Evolutionary conservation across 345 rosid genomes (phyloP), one percentile per base, ranked within the genome.

Genomic region (Heritiera fomes): DNA sequence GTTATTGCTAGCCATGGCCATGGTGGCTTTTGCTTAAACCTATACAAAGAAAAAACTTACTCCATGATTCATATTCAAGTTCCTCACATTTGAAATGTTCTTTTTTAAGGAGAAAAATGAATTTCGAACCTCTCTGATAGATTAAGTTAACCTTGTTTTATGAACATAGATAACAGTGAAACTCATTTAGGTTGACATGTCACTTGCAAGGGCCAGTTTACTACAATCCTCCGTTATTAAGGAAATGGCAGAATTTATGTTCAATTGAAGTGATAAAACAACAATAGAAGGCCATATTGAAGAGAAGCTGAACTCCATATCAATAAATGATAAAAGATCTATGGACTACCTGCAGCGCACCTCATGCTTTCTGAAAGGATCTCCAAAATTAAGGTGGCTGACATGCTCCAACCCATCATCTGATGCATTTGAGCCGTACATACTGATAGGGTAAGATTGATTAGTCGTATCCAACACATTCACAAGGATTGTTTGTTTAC

Each of bases 361-460:
- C 86, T 93, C 98, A 82, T 95, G 98, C 83, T 84, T 93, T 83
- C 97, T 87, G 73, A 85, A 87, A n/a, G 99, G 99, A 88, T 95
- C 99, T 58, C 98, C 98, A 84, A 95, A 95, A 80, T 82, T 92
- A 75, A 95, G 93, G 80, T 75, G 30, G 81, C 97, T 95, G 80
- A 88, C 81, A 82, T 73, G 90, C 84, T 88, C 88, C 87, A 92
- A 85, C 49, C 76, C 85, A 80, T 89, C 90, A 80, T 83, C 88
- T 17, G 88, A 85, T 64, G 81, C 86, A 84, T 91, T 80, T 80
- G 92, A 87, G 78, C 97, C 99, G 71, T 92, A 95, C 99, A 95
- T 95, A 89, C 99, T 95, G 81, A 95, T 93, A 34, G 97, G 92
- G 7, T 81, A 74, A 66, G 98, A 92, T 32, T 20, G 76, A 80